phyloP scores from a whole-genome alignment of 768 basidiomycete species.

The Crassisporium funariophilum region DNA sequence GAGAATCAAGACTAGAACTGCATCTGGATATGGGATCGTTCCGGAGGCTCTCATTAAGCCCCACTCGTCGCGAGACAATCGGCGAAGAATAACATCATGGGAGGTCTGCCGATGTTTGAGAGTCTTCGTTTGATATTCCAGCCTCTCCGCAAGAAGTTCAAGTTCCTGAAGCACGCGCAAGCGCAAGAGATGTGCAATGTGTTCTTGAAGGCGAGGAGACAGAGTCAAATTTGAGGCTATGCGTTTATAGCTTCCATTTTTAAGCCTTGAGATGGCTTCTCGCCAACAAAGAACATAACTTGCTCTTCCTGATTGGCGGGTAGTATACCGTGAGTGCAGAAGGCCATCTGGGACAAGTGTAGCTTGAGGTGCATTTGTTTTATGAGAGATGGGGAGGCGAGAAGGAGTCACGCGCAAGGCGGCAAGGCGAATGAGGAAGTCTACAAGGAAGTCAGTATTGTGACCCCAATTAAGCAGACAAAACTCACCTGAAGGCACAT shows the following conservation, averaged over 20 bases:
- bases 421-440: slow-evolving; percentile 66
- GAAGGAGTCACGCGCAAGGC: slow-evolving; percentile 43
- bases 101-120: slow-evolving; percentile 15
- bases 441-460: slow-evolving; percentile 33
- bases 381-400: neutral
- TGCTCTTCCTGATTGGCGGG: slow-evolving; percentile 44
- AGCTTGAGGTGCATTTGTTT: slow-evolving; percentile 15
- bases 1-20: slow-evolving; percentile 67
- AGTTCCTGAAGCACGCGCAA: slow-evolving; percentile 78
- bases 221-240: slow-evolving; percentile 30
- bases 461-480: neutral
- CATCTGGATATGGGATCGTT: slow-evolving; percentile 49
- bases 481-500: slow-evolving; percentile 58
- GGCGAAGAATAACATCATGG: slow-evolving; percentile 50
- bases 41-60: slow-evolving; percentile 46
- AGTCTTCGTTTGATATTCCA: slow-evolving; percentile 31
- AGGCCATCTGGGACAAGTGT: slow-evolving; percentile 56
- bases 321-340: slow-evolving; percentile 63
- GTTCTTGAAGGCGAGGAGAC: slow-evolving; percentile 49
- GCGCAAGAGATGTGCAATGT: slow-evolving; percentile 69
- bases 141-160: slow-evolving; percentile 51
- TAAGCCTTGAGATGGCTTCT: slow-evolving; percentile 39
- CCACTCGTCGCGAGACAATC: slow-evolving; percentile 68
- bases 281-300: slow-evolving; percentile 66
- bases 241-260: slow-evolving; percentile 38